phyloP scores from a whole-genome alignment of 2,329 filamentous ascomycete species.

The Teratosphaeria destructans region DNA sequence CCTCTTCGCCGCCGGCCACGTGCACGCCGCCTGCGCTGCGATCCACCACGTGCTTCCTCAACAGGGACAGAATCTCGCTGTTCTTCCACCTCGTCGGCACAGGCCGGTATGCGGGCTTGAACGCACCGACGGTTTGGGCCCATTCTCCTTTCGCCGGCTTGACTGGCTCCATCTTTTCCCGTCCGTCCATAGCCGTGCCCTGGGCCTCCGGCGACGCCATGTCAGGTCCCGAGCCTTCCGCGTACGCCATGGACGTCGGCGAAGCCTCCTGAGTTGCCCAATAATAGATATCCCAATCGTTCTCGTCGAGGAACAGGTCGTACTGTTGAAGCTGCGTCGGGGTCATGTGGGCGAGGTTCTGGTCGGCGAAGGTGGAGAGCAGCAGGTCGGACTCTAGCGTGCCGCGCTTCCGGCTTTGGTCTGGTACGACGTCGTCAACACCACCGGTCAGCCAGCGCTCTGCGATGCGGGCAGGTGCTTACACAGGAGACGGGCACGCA shows the following conservation, averaged over 20 bases:
- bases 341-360: slow-evolving; percentile 65
- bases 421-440: slow-evolving; percentile 37
- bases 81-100: slow-evolving; percentile 78
- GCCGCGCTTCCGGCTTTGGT: slow-evolving; percentile 93
- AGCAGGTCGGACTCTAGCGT: slow-evolving; percentile 93
- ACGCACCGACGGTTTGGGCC: slow-evolving; percentile 91
- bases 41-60: slow-evolving; percentile 70
- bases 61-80: slow-evolving; percentile 64
- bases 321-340: slow-evolving; percentile 67
- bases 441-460: slow-evolving; percentile 16
- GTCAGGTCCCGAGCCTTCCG: slow-evolving; percentile 41
- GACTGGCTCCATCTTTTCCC: slow-evolving; percentile 21
- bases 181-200: slow-evolving; percentile 24
- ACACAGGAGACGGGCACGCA: slow-evolving; percentile 76
- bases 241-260: slow-evolving; percentile 46
- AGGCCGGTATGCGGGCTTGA: slow-evolving; percentile 85
- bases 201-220: slow-evolving; percentile 35
- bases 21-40: slow-evolving; percentile 52
- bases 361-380: slow-evolving; percentile 86
- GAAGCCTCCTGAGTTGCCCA: slow-evolving; percentile 84
- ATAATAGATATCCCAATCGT: slow-evolving; percentile 99
- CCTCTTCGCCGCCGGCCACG: slow-evolving; percentile 30
- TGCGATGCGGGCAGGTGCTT: slow-evolving; percentile 20
- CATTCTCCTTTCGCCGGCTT: slow-evolving; percentile 64
- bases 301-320: slow-evolving; percentile 91